These are phyloP conservation scores for Termitomyces sp. DNA, from an alignment of 768 basidiomycete species.

Conservation along the genomic window DNA sequence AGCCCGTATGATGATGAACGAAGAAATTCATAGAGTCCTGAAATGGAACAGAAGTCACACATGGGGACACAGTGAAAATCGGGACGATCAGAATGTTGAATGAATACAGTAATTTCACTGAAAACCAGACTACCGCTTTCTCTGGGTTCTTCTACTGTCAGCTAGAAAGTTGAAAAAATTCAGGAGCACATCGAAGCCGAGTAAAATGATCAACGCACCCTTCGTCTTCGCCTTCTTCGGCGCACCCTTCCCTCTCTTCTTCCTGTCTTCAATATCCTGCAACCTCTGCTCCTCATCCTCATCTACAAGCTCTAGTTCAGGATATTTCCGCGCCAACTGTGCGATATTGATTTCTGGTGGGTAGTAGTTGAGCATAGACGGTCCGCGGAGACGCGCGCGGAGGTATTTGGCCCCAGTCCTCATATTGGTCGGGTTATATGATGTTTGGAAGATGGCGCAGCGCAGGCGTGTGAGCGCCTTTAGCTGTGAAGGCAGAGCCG, in stretches of 20 bases:
- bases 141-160: conserved; percentile 45
- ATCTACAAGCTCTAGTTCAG: conserved; percentile 56
- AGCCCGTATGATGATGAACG: not conserved
- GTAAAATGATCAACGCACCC: conserved; percentile 34
- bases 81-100: not conserved
- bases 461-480: conserved; percentile 57
- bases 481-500: conserved; percentile 46
- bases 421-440: conserved; percentile 76
- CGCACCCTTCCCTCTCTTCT: conserved; percentile 75
- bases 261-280: conserved; percentile 61
- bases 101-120: not conserved
- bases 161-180: conserved; percentile 21
- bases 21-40: not conserved
- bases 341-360: conserved; percentile 54
- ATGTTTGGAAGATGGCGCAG: conserved; percentile 76
- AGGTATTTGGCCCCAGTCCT: conserved; percentile 94
- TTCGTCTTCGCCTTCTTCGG: conserved; percentile 74
- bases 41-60: not conserved
- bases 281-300: conserved; percentile 62
- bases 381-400: conserved; percentile 73
- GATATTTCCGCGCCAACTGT: conserved; percentile 42
- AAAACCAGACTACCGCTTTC: conserved; percentile 27
- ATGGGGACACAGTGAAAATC: not conserved
- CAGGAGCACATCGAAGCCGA: not conserved
- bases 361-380: conserved; percentile 84